Base-by-base conservation (phyloP, 306 rosid species). In the Cicer bijugum region DNA sequence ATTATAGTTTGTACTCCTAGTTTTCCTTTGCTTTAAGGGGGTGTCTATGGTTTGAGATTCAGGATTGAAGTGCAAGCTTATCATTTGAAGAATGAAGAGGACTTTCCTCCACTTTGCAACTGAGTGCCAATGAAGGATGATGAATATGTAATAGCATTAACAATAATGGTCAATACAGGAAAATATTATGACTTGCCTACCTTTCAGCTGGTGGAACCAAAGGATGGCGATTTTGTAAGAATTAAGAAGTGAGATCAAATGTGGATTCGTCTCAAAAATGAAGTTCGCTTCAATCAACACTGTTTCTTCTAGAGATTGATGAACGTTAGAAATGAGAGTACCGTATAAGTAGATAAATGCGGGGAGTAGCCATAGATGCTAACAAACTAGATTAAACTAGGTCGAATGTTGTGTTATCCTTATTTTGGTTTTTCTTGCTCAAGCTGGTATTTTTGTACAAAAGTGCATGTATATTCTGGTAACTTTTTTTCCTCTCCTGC, bases 11-110 rank as follows among this genome's bases (percentile, higher is more conserved):
- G 80, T 71, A 35, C 82, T 56, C 77, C 64, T 72, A 78, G 69
- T 61, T 80, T 75, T 69, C 84, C 46, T 80, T 75, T 79, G 52
- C 72, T 76, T 85, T 45, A 77, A 77, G 81, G 85, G 63, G 75
- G 78, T 84, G 61, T 75, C 69, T 75, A 56, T 84, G 84, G 75
- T 84, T 84, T 84, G 85, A 78, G 85, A 84, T 84, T 84, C 88
- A 84, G 88, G 88, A 78, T 78, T 52, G 85, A 72, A 61, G 85
- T 2, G 77, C 79, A 78, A 28, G 83, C 74, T 59, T 84, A 81
- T 75, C 88, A 48, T 82, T 78, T 84, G 85, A 84, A 84, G 88
- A 67, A 84, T 71, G 88, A 84, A 78, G 88, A 81, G 60, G 88
- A 84, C 77, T 84, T 84, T 43, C 88, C 88, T 78, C 88, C 85